phyloP scores from a whole-genome alignment of 352 stramenopile genomes.

The Phytophthora citrophthora region DNA sequence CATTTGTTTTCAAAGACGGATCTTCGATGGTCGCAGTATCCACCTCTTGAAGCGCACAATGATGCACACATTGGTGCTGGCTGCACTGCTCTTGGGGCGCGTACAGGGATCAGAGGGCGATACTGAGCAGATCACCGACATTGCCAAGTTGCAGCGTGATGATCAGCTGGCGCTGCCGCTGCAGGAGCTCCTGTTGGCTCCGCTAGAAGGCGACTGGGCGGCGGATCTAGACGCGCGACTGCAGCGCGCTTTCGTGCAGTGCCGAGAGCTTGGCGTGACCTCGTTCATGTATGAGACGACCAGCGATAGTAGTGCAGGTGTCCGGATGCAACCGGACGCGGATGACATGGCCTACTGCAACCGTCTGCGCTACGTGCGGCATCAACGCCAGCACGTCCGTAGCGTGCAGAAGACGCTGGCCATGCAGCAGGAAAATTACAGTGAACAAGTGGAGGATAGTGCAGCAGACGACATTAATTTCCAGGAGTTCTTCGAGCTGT shows the following conservation, averaged over 20 bases:
- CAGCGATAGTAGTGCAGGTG: conserved; percentile 2
- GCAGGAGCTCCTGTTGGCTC: conserved; percentile 28
- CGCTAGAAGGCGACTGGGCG: conserved; percentile 17
- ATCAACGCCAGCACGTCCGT: conserved; percentile 46
- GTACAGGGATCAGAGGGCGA: not conserved
- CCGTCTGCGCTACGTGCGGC: conserved; percentile 57
- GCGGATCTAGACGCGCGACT: conserved; percentile 40
- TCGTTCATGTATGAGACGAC: conserved; percentile 25
- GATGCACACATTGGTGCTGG: conserved; percentile 4
- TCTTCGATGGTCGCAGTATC: conserved; percentile 25
- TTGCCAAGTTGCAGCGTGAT: conserved; percentile 26
- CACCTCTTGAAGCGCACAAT: conserved; percentile 1
- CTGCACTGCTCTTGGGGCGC: conserved; percentile 1
- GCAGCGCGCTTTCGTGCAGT: conserved; percentile 36
- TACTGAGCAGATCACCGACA: not conserved
- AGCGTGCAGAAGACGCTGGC: conserved; percentile 28
- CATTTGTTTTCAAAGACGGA: conserved; percentile 7
- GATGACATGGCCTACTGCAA: conserved; percentile 45
- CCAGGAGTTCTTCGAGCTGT: conserved; percentile 73
- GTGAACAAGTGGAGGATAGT: conserved; percentile 23
- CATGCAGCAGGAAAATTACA: not conserved
- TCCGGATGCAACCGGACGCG: conserved; percentile 8
- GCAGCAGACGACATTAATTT: conserved; percentile 40
- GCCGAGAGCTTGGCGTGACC: conserved; percentile 35
- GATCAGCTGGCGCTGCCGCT: conserved; percentile 34